Evolutionary conservation across 371 early-diverging fungal species (phyloP), one percentile per base, ranked within the genome.

Genomic region (Mucor irregularis): DNA sequence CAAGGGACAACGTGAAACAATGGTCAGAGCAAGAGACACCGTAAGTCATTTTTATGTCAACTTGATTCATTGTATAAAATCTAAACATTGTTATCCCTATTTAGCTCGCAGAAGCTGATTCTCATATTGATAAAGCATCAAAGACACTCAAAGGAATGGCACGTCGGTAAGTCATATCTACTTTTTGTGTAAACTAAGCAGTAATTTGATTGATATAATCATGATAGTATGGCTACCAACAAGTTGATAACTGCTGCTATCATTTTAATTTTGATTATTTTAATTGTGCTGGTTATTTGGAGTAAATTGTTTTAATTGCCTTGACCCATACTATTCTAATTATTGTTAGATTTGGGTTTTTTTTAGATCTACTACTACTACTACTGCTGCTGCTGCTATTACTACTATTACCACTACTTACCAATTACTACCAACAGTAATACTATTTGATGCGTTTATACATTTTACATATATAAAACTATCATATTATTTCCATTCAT

Each of bases 141-240:
- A 86, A 92, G 40, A 91, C 94, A 3, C 76, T 97, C 25, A 88
- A 88, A 67, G 85, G 84, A 39, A 97, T 97, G 98, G 91, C 93
- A 8, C 83, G 93, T 51, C 81, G 93, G 95, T 95, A 83, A 80
- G 78, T 49, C 29, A 2, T 24, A 11, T 21, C 14, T 43, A 11
- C 17, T 7, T 30, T 22, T 38, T 30, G 49, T 5, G 21, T 29
- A 34, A 39, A 6, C 28, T 10, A 3, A 28, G 16, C 30, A 19
- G 21, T 21, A 39, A 13, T 37, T 13, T 16, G 16, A 24, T 11
- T 25, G 8, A 19, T 24, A 42, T 8, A 42, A 5, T 25, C 31
- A n/a, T 34, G 38, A 45, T 79, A 94, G 96, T 34, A 85, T 95
- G 88, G 84, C 88, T 19, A 86, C 90, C 17, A 95, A 93, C 85